phyloP scores from a whole-genome alignment of 2,329 filamentous ascomycete species.

The Tricladium varicosporioides region DNA sequence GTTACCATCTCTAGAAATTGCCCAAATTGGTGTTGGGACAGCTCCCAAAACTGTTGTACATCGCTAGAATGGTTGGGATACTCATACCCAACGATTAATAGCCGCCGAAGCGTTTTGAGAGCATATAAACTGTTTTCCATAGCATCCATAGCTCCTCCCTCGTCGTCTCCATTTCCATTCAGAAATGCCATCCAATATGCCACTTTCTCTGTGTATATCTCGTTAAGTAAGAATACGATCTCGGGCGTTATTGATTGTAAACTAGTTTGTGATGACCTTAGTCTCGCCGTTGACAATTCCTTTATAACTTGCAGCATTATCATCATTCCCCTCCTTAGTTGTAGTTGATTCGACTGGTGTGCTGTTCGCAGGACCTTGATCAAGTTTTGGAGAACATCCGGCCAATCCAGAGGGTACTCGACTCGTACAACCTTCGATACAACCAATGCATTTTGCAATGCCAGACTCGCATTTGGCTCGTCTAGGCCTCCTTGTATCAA shows the following conservation, averaged over 20 bases:
- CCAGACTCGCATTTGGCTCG: slow-evolving; percentile 73
- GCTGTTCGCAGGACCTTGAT: slow-evolving; percentile 62
- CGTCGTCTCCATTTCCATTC: slow-evolving; percentile 54
- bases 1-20: slow-evolving; percentile 66
- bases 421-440: slow-evolving; percentile 84
- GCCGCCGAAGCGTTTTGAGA: slow-evolving; percentile 75
- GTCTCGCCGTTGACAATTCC: slow-evolving; percentile 77
- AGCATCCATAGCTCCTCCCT: slow-evolving; percentile 56
- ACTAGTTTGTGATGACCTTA: slow-evolving; percentile 71
- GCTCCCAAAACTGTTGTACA: slow-evolving; percentile 76
- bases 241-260: slow-evolving; percentile 79
- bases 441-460: slow-evolving; percentile 84
- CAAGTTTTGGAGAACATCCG: slow-evolving; percentile 57
- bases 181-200: slow-evolving; percentile 65
- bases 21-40: slow-evolving; percentile 76
- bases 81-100: slow-evolving; percentile 81
- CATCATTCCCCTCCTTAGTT: slow-evolving; percentile 70
- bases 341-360: slow-evolving; percentile 56
- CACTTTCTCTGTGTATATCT: slow-evolving; percentile 75
- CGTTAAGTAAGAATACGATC: slow-evolving; percentile 74
- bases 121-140: slow-evolving; percentile 76
- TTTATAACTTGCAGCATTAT: slow-evolving; percentile 86
- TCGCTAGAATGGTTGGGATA: slow-evolving; percentile 75
- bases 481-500: slow-evolving; percentile 74
- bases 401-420: slow-evolving; percentile 88